phyloP scores from a whole-genome alignment of 1,139 yeast genomes.

The Saccharomyces hybrid region DNA sequence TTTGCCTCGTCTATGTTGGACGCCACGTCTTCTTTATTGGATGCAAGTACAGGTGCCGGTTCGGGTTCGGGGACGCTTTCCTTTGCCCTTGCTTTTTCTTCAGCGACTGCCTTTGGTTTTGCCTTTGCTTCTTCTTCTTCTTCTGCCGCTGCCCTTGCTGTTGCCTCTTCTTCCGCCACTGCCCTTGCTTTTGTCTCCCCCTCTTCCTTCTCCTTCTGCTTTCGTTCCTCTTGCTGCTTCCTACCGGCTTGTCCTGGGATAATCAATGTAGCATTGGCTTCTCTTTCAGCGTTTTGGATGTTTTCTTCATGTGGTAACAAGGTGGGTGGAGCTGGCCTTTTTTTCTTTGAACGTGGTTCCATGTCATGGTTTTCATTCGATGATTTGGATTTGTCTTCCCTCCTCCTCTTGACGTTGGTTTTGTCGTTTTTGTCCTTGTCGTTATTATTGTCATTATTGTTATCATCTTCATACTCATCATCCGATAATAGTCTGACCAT shows the following conservation, averaged over 20 bases:
- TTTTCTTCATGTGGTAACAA: conserved; percentile 26
- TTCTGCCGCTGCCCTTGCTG: too few species aligned
- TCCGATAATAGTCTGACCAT: conserved; percentile 23
- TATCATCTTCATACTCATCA: conserved; percentile 19
- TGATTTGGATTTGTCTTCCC: conserved; percentile 8
- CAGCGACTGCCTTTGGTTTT: too few species aligned
- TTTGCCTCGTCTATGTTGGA: conserved; percentile 4
- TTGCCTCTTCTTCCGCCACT: not conserved
- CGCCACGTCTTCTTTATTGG: conserved; percentile 2
- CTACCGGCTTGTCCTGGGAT: conserved; percentile 13
- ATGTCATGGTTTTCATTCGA: conserved; percentile 12
- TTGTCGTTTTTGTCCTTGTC: not conserved
- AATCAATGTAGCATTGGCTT: conserved; percentile 26
- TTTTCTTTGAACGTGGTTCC: conserved; percentile 15
- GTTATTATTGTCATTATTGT: not conserved
- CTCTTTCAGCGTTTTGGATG: conserved; percentile 24
- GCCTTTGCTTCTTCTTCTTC: too few species aligned
- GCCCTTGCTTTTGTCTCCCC: not conserved
- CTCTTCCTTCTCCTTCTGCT: not conserved
- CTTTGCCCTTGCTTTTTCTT: not conserved
- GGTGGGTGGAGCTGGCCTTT: conserved; percentile 30
- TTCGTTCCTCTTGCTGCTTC: not conserved
- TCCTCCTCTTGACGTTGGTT: conserved; percentile 10
- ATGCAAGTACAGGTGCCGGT: conserved; percentile 3
- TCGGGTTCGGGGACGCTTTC: not conserved